These are phyloP conservation scores for Aurifilum marmelostoma DNA, from an alignment of 2,329 filamentous ascomycete species.

Conservation along the genomic window DNA sequence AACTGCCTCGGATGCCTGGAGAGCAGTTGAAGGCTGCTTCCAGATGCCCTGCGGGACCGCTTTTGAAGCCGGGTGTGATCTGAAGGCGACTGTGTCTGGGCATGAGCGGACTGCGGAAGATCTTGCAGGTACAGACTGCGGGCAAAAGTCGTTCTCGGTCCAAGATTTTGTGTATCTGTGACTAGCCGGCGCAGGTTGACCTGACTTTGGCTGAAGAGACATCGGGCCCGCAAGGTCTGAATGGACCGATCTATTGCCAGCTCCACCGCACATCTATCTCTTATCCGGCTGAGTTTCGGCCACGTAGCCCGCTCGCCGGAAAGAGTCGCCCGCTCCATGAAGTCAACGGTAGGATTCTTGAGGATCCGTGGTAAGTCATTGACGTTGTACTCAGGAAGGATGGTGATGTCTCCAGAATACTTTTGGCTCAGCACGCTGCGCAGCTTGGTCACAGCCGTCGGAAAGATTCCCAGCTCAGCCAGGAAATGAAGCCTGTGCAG, in stretches of 20 bases:
- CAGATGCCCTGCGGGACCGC: conserved; percentile 52
- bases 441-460: conserved; percentile 76
- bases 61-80: conserved; percentile 22
- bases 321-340: conserved; percentile 79
- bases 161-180: conserved; percentile 39
- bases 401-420: conserved; percentile 95
- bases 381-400: conserved; percentile 77
- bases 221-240: conserved; percentile 66
- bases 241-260: conserved; percentile 79
- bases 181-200: conserved; percentile 58
- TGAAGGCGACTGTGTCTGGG: conserved; percentile 10
- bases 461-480: conserved; percentile 78
- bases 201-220: conserved; percentile 70
- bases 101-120: conserved; percentile 23
- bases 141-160: conserved; percentile 18
- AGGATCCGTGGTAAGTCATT: conserved; percentile 77
- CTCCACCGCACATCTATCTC: conserved; percentile 88
- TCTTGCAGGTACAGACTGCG: conserved; percentile 30
- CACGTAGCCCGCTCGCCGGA: conserved; percentile 86
- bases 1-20: conserved; percentile 41
- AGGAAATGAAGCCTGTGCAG: conserved; percentile 81
- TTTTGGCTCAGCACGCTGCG: conserved; percentile 84
- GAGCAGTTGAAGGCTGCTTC: conserved; percentile 49
- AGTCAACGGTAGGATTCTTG: conserved; percentile 81
- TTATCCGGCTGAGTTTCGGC: conserved; percentile 84